phyloP scores from a whole-genome alignment of 148 eudicot genomes.

The Chenopodium formosanum region DNA sequence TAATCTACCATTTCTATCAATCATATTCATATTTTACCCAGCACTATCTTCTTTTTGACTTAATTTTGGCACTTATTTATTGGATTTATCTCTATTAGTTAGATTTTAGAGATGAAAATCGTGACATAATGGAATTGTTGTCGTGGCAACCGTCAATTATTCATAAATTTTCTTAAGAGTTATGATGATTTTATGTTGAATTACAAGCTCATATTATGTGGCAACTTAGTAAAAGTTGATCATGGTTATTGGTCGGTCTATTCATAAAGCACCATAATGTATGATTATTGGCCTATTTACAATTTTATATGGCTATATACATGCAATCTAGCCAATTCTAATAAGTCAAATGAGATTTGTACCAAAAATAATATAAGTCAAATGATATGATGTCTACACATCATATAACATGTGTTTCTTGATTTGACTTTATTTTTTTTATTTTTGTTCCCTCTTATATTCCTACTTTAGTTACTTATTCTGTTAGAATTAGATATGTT shows the following conservation, averaged over 20 bases:
- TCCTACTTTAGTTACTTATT: too few relatives aligned
- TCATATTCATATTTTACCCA: constrained; percentile 4
- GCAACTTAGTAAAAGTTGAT: constrained; percentile 6
- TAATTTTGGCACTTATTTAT: constrained; percentile 12
- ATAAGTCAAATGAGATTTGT: not conserved
- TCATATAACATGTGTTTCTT: constrained; percentile 1
- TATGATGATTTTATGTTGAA: constrained; percentile 17
- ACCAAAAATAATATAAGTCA: not conserved
- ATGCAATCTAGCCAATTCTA: not conserved
- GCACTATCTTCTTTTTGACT: constrained; percentile 18
- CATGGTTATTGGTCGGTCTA: constrained; percentile 6
- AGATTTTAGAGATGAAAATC: constrained; percentile 3
- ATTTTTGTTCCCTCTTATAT: not conserved
- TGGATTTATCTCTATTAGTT: constrained; percentile 14
- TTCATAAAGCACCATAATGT: not conserved
- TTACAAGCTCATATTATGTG: not conserved
- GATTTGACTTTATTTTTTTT: constrained; percentile 7
- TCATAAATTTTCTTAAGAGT: constrained; percentile 4
- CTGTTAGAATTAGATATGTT: too few relatives aligned
- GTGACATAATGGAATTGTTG: constrained; percentile 19
- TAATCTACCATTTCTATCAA: constrained; percentile 11
- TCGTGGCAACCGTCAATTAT: constrained; percentile 3
- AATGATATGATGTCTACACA: not conserved
- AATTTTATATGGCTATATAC: not conserved
- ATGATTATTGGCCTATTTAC: constrained; percentile 9